Conservation (phyloP, 768 basidiomycete genomes). For the Russula foetens region DNA sequence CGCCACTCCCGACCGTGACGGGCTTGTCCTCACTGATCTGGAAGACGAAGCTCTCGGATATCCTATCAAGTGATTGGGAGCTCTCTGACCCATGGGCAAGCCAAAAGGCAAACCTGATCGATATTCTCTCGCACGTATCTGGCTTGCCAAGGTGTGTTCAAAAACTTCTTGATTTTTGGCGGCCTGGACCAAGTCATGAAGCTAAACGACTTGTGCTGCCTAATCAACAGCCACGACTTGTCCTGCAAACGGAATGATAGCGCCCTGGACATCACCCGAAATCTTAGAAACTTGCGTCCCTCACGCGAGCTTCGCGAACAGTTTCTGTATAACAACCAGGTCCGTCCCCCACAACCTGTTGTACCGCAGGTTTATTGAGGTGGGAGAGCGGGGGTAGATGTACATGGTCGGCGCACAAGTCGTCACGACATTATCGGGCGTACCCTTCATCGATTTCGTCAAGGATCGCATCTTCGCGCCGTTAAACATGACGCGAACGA, state of each 20-base stretch:
- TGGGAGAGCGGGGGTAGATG: slow-evolving; percentile 26
- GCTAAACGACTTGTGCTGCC: too few species aligned
- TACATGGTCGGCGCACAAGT: slow-evolving; percentile 30
- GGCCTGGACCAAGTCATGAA: too few species aligned
- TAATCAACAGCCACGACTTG: slow-evolving; percentile 5
- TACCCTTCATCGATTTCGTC: slow-evolving; percentile 33
- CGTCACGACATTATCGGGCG: slow-evolving; percentile 27
- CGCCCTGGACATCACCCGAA: slow-evolving; percentile 5
- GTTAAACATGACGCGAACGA: slow-evolving; percentile 34
- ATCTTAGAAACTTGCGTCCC: slow-evolving; percentile 27
- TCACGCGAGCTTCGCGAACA: slow-evolving; percentile 31
- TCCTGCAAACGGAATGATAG: slow-evolving; percentile 3
- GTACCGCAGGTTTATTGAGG: too few species aligned
- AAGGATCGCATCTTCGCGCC: slow-evolving; percentile 33
- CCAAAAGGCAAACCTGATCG: slow-evolving; percentile 25
- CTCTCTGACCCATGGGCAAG: slow-evolving; percentile 30
- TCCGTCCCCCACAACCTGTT: not conserved
- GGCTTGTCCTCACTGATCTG: not conserved
- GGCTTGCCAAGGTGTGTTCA: slow-evolving; percentile 26
- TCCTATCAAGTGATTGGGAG: slow-evolving; percentile 25
- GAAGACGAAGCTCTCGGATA: slow-evolving; percentile 3
- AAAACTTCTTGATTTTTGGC: not conserved
- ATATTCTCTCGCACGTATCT: slow-evolving; percentile 29
- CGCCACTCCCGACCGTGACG: not conserved
- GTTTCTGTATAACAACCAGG: slow-evolving; percentile 32